A percentile compares a stretch with the other conserved stretches of the same genome.
These are phyloP conservation scores for Guillardia theta DNA, from an alignment of 78 protist genomes.

Conservation along the genomic window DNA sequence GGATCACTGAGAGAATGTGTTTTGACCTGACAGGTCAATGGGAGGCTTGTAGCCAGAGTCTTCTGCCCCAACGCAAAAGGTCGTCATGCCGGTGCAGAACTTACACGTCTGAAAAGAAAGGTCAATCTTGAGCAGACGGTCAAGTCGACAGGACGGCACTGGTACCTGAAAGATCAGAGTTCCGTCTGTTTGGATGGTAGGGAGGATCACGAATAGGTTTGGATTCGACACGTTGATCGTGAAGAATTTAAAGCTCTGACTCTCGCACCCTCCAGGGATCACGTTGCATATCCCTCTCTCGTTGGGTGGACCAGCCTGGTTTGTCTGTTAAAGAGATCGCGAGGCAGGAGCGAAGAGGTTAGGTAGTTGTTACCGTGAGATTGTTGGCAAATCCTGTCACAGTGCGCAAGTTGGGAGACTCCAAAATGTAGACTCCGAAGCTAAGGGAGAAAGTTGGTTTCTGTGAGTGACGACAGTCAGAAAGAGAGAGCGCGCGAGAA, in stretches of 20 bases:
- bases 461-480: neutral
- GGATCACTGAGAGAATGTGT: too few species aligned
- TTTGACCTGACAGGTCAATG: too few species aligned
- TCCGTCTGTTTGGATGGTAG: neutral
- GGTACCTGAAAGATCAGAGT: too few species aligned
- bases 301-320: neutral
- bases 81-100: neutral
- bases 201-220: neutral
- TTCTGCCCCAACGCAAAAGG: neutral
- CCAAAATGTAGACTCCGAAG: neutral
- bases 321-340: too few species aligned
- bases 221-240: neutral
- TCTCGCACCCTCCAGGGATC: conserved; percentile 5
- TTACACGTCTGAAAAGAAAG: neutral
- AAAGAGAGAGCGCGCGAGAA: neutral
- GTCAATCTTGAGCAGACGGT: too few species aligned
- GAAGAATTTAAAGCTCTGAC: neutral
- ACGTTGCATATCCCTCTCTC: neutral
- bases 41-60: too few species aligned
- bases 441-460: neutral
- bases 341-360: too few species aligned
- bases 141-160: too few species aligned
- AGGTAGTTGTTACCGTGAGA: neutral
- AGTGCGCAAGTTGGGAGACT: too few species aligned
- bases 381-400: neutral